Percentiles rank a stretch among this genome's conserved stretches.
Evolutionary conservation across 2,329 filamentous ascomycete genomes (phyloP).

Genomic region (Colletotrichum sublineola): DNA sequence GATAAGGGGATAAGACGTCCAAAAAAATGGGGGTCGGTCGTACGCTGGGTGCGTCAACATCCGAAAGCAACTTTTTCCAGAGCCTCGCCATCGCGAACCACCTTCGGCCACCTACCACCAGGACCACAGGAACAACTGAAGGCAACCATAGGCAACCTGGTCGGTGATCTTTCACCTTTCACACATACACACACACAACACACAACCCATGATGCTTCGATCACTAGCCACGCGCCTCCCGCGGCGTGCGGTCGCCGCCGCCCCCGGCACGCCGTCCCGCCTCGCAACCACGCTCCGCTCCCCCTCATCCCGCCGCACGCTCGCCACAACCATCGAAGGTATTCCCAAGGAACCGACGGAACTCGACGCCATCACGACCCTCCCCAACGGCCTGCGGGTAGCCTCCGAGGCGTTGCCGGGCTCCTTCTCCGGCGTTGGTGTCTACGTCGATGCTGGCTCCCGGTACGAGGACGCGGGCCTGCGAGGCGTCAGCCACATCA

Average conservation of each 20-base stretch:
- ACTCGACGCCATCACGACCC: slow-evolving; percentile 87
- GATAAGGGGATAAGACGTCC: slow-evolving; percentile 36
- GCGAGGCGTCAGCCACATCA: slow-evolving; percentile 93
- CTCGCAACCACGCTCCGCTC: slow-evolving; percentile 20
- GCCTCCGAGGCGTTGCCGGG: slow-evolving; percentile 95
- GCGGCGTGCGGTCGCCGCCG: slow-evolving; percentile 27
- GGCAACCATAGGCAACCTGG: background rate
- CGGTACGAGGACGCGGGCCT: slow-evolving; percentile 90
- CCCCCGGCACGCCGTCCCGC: slow-evolving; percentile 1
- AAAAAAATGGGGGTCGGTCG: background rate
- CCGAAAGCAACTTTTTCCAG: slow-evolving; percentile 33
- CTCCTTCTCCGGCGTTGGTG: slow-evolving; percentile 93
- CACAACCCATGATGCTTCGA: slow-evolving; percentile 36
- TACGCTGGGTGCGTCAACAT: background rate
- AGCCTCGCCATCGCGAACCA: slow-evolving; percentile 24
- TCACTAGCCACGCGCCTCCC: slow-evolving; percentile 43
- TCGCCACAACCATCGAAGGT: slow-evolving; percentile 41
- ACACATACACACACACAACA: background rate
- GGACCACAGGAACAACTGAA: slow-evolving; percentile 2
- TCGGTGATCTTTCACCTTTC: background rate
- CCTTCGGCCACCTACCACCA: slow-evolving; percentile 14
- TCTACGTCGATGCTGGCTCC: slow-evolving; percentile 96
- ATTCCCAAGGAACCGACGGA: slow-evolving; percentile 77
- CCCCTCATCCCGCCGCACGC: slow-evolving; percentile 24
- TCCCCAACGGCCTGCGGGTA: slow-evolving; percentile 93